Base-by-base conservation (phyloP, 2,329 filamentous ascomycete species). In the Colletotrichum tanaceti region DNA sequence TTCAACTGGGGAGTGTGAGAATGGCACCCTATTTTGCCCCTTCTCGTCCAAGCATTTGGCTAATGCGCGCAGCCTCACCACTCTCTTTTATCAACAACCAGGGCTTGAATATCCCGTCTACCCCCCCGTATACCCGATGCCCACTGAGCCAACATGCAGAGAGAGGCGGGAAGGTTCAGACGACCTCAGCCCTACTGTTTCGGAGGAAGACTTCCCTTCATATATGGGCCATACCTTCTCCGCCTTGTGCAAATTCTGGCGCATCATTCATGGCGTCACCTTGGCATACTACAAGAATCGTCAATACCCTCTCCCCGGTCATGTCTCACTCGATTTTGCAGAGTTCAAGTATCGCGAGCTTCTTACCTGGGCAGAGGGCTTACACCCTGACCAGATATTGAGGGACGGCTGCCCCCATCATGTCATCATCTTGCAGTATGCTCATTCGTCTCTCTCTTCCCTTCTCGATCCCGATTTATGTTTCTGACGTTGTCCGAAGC, bases 1-100 rank as follows among this genome's bases (percentile, higher is more conserved):
- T 81, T 81, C 55, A 81, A 80, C 58, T 82, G 77, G 78, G 77
- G 75, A 63, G 73, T 78, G 79, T 80, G 66, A 74, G 78, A 65
- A 22, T 39, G 32, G 32, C 32, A 10, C 32, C 32, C 32, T 9
- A 7, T 5, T 22, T 10, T 7, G 20, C 22, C 4, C 13, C 5
- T 18, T 39, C 1, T 39, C 16, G 13, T 3, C 32, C 32, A 6
- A 13, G 1, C 5, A 38, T 53, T 16, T 41, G 3, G 18, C 58
- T 60, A 16, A 39, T 11, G 35, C 68, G 13, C 24, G 14, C 43
- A 79, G 78, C 13, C 68, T 78, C 28, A 65, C 77, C 32, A 76
- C 74, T 1, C 63, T 76, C 1, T 80, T 77, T 60, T 76, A 79
- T 43, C 75, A 77, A 9, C 76, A 79, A 18, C 77, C 79, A 1